These are phyloP conservation scores for Pterocarpus santalinus DNA, from an alignment of 306 rosid species.

Conservation along the genomic window DNA sequence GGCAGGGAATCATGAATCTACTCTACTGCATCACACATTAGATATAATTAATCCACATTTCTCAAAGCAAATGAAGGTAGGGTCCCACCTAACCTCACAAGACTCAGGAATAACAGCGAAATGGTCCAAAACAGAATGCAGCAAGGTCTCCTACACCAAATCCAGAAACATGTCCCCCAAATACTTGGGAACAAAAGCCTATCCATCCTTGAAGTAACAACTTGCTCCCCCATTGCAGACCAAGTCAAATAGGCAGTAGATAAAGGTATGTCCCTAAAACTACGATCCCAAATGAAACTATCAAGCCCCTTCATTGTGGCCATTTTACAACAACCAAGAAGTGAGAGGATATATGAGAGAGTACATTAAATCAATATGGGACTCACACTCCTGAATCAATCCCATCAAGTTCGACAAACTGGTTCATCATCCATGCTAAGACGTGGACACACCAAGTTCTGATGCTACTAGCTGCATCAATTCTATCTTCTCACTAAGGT, in stretches of 20 bases:
- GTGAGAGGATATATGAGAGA: not conserved
- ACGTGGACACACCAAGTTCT: not conserved
- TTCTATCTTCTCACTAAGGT: not conserved
- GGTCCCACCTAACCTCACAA: not conserved
- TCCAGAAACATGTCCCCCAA: not conserved
- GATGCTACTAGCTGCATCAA: not conserved
- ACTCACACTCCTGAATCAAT: not conserved
- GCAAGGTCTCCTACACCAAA: not conserved
- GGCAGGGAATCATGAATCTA: slow-evolving; percentile 1
- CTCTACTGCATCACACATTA: not conserved
- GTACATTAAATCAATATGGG: not conserved
- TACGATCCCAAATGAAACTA: not conserved
- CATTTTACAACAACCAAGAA: not conserved
- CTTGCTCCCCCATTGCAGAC: not conserved
- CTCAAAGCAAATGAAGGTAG: not conserved
- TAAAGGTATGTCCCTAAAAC: not conserved
- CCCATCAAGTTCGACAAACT: not conserved
- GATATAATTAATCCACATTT: not conserved
- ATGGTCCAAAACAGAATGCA: not conserved
- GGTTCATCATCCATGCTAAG: not conserved
- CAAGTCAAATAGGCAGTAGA: not conserved
- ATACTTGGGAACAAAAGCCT: not conserved
- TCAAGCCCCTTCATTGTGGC: slow-evolving; percentile 2
- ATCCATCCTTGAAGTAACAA: not conserved
- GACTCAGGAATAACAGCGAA: not conserved